A percentile compares a stretch with the other conserved stretches of the same genome.
Conservation (phyloP, 2,329 filamentous ascomycete genomes). For the Sclerotinia sclerotiorum region DNA sequence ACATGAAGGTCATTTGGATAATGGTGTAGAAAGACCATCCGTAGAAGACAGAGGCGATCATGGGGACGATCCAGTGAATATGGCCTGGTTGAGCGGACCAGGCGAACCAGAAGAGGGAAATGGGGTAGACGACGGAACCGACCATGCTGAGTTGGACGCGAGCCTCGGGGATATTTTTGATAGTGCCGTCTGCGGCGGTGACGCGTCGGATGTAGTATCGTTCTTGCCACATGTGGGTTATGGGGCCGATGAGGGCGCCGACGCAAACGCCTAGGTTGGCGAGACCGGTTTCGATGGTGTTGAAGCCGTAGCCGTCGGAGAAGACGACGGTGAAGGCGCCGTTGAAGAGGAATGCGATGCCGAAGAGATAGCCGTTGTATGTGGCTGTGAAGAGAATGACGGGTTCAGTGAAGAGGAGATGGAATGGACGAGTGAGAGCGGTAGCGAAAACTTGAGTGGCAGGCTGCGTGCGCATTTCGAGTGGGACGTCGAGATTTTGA, state of each 20-base stretch:
- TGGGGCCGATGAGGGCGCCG: slow-evolving; percentile 60
- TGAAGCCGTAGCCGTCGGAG: slow-evolving; percentile 42
- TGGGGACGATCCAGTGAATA: slow-evolving; percentile 54
- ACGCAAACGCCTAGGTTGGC: slow-evolving; percentile 44
- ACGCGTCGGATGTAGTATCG: slow-evolving; percentile 53
- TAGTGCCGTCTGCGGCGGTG: slow-evolving; percentile 22
- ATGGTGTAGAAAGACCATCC: slow-evolving; percentile 61
- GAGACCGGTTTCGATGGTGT: slow-evolving; percentile 41
- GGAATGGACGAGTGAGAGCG: slow-evolving; percentile 42
- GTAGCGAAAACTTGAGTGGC: slow-evolving; percentile 45
- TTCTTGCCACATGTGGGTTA: slow-evolving; percentile 72
- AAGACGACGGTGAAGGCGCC: slow-evolving; percentile 46
- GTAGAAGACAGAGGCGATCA: slow-evolving; percentile 55
- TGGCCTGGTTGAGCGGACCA: slow-evolving; percentile 57
- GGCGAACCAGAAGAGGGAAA: slow-evolving; percentile 60
- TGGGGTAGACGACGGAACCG: slow-evolving; percentile 51
- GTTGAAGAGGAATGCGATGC: slow-evolving; percentile 44
- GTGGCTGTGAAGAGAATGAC: slow-evolving; percentile 43
- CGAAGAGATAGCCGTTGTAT: slow-evolving; percentile 43
- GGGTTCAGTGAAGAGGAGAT: slow-evolving; percentile 43
- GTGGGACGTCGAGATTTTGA: slow-evolving; percentile 40
- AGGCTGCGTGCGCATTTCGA: slow-evolving; percentile 45
- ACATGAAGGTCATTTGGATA: slow-evolving; percentile 50
- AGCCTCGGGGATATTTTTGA: slow-evolving; percentile 61
- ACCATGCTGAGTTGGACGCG: slow-evolving; percentile 73